A percentile compares a stretch with the other conserved stretches of the same genome.
Conservation (phyloP, 1,139 yeast genomes). For the Spencermartinsiella ligniputridi region DNA sequence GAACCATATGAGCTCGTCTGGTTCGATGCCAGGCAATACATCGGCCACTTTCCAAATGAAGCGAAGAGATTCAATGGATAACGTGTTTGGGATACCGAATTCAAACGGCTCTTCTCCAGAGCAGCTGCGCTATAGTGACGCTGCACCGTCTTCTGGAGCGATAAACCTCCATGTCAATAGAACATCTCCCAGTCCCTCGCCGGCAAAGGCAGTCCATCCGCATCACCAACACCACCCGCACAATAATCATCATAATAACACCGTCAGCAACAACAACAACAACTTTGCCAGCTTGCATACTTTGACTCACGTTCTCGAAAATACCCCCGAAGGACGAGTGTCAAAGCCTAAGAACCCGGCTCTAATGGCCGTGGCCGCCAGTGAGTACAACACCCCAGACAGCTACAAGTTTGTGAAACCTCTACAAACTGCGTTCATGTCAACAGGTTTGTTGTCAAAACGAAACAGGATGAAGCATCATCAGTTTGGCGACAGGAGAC, state of each 20-base stretch:
- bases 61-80: constrained; percentile 18
- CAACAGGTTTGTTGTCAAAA: constrained; percentile 72
- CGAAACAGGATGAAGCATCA: constrained; percentile 41
- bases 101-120: background rate
- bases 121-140: background rate
- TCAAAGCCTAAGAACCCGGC: constrained; percentile 22
- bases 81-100: constrained; percentile 9
- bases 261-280: background rate
- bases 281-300: constrained; percentile 1
- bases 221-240: constrained; percentile 5
- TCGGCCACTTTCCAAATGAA: constrained; percentile 3
- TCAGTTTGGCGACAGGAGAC: constrained; percentile 16
- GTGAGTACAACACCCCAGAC: constrained; percentile 41
- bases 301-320: constrained; percentile 1
- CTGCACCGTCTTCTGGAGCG: no score
- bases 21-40: background rate
- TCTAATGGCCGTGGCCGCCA: constrained; percentile 22
- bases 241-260: constrained; percentile 4
- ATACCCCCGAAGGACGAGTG: constrained; percentile 10
- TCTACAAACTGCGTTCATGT: constrained; percentile 75
- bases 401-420: constrained; percentile 75
- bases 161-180: constrained; percentile 8
- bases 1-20: background rate
- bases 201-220: constrained; percentile 10
- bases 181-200: constrained; percentile 19